Evolutionary conservation across 495 filamentous ascomycete species (phyloP).

Genomic region (Aspergillus kassunensis): DNA sequence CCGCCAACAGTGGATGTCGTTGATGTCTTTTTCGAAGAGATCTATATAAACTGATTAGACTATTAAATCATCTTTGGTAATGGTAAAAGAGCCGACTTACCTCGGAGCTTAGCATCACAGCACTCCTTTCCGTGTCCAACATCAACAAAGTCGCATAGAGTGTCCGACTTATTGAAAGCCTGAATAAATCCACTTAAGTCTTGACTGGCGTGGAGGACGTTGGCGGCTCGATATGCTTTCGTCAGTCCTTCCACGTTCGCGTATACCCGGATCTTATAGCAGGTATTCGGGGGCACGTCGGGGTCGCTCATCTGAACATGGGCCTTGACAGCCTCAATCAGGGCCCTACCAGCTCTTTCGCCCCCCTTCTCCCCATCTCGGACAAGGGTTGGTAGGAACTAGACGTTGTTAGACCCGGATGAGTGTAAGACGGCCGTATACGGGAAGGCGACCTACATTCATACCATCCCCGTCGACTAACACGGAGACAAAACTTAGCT

Average conservation of each 20-base stretch:
- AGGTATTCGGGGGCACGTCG: slow-evolving; percentile 11
- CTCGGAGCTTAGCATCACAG: slow-evolving; percentile 29
- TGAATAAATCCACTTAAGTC: slow-evolving; percentile 22
- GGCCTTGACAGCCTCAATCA: slow-evolving; percentile 14
- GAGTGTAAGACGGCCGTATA: background rate
- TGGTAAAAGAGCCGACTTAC: slow-evolving; percentile 7
- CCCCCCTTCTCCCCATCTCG: slow-evolving; percentile 22
- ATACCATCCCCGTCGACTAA: slow-evolving; percentile 32
- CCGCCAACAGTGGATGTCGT: slow-evolving; percentile 24
- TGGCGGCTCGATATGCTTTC: slow-evolving; percentile 20
- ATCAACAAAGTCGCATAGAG: slow-evolving; percentile 30
- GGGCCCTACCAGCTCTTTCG: slow-evolving; percentile 14
- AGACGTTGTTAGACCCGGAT: slow-evolving; percentile 12
- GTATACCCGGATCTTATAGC: slow-evolving; percentile 26
- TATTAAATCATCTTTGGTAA: background rate
- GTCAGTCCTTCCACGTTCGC: slow-evolving; percentile 28
- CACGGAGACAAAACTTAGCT: slow-evolving; percentile 24
- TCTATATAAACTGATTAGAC: slow-evolving; percentile 6
- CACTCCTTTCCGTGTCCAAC: slow-evolving; percentile 33
- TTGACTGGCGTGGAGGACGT: slow-evolving; percentile 9
- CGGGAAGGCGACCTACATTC: slow-evolving; percentile 20
- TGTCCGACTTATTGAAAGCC: slow-evolving; percentile 29
- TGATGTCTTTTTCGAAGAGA: slow-evolving; percentile 20
- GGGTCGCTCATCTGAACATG: slow-evolving; percentile 8
- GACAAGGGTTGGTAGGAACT: slow-evolving; percentile 13